Base-by-base conservation (phyloP, 805 yeast genomes). In the Schwanniomyces pseudopolymorphus region DNA sequence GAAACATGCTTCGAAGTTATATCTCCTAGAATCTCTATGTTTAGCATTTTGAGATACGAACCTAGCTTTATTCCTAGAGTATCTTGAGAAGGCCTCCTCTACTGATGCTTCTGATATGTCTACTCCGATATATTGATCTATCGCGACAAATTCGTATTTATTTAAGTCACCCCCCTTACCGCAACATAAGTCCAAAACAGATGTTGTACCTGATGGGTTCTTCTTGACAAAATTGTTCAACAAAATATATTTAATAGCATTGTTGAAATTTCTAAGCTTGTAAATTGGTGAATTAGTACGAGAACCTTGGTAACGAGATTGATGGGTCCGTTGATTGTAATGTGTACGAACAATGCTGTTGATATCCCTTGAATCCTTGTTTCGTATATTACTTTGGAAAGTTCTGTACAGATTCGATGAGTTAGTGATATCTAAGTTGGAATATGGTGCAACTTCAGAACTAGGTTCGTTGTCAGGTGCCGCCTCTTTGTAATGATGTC, bases 141-240 rank as follows among this genome's bases (percentile, higher is more conserved):
- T 79, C 17, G 79, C 72, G 1, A 89, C 85, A 55, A 81, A 81
- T 43, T 84, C 87, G 83, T 96, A 92, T 63, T 94, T 94, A 56
- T 86, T 81, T 58, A 94, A 70, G 69, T 94, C 99, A 22, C 99
- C 99, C 43, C 99, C 99, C 64, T 94, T 95, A 11, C 99, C 99
- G 67, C 98, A 91, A 13, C 97, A 97, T 46, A 92, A 66, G 60
- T 94, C 99, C 16, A 94, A 69, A 1, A 86, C 78, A 77, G 50
- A 80, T 69, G 39, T 59, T 3, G 71, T 68, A 3, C 43, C 47
- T 2, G 54, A 59, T 5, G 58, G 50, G 13, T 57, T 53, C 16
- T 60, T 55, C 28, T 70, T 70, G 2, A 85, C 81, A 64, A 75
- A 84, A 54, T 85, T 87, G 46, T 85, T 84, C 44, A 94, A 83